Base-by-base conservation (phyloP, 768 basidiomycete genomes). In the Lactarius hatsudake region DNA sequence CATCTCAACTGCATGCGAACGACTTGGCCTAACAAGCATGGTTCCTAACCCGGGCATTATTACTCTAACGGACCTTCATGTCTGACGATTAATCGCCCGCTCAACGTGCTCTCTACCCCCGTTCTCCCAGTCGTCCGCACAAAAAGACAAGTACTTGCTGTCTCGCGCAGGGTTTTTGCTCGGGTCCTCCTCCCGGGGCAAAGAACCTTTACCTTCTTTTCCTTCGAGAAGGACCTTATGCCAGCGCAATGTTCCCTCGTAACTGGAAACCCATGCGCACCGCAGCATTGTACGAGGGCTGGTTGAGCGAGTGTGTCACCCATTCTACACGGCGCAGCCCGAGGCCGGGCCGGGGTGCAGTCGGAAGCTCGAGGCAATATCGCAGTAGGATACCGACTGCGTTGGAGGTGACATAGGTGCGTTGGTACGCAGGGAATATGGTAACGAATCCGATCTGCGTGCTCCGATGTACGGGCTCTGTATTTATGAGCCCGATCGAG, bases 121-220 rank as follows among this genome's bases (percentile, higher is more conserved):
- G 10, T 70, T 68, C 57, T 84, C 83, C 86, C 86, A 89, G 61
- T 83, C 81, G 72, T 88, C 87, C 84, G 84, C 87, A 58, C 84
- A 86, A 5, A 85, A 66, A 5, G 81, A 76, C 45, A 88, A 71
- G 18, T 82, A 59, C 1, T 78, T 79, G 2, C 82, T 81, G 72
- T 89, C 81, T 59, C 86, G 78, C 3, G 82, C 82, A 2, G 70
- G 67, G 53, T 72, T 74, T 9, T 65, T 62, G 45, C 65, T 73
- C 18, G 78, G 67, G 45, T 77, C 76, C 4, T 68, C 74, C 42
- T 64, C 69, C 18, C 75, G 66, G 0, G 73, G 40, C 40, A 9
- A 32, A 45, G 23, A 30, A 20, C 48, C 64, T 3, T 43, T 55
- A 17, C 43, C n/a, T n/a, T 69, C 64, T 45, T 62, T 23, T 23